Conservation (phyloP, 2,329 filamentous ascomycete genomes). For the Fusarium palustre region DNA sequence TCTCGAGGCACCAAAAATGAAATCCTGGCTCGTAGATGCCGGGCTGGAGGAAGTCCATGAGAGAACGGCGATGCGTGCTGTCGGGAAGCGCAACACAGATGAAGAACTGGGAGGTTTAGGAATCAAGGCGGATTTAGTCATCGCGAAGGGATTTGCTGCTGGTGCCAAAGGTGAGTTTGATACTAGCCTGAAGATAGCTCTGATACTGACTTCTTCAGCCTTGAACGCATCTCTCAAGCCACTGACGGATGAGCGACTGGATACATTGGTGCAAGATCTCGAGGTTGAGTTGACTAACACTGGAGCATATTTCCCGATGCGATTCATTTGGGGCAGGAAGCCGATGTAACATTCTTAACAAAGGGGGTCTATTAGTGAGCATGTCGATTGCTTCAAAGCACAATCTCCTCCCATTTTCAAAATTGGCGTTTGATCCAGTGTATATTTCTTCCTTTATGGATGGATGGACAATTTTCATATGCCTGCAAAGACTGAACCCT, state of each 20-base stretch:
- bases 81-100: background rate
- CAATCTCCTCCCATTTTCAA: background rate
- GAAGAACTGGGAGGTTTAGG: background rate
- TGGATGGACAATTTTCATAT: background rate
- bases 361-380: background rate
- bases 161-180: conserved; percentile 10
- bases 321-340: conserved; percentile 13
- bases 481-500: too few relatives aligned
- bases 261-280: background rate
- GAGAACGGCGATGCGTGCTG: background rate
- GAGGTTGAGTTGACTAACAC: background rate
- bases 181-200: rapidly evolving
- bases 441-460: background rate
- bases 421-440: background rate
- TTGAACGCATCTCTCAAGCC: background rate
- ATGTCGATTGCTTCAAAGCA: background rate
- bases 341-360: background rate
- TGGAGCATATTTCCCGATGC: conserved; percentile 10
- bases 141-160: conserved; percentile 9
- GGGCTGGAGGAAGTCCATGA: background rate
- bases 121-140: conserved; percentile 1
- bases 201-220: background rate
- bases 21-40: background rate
- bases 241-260: background rate
- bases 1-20: conserved; percentile 8